Conservation (phyloP, 108 stramenopile species). For the Pseudonitzschia delicatissima region DNA sequence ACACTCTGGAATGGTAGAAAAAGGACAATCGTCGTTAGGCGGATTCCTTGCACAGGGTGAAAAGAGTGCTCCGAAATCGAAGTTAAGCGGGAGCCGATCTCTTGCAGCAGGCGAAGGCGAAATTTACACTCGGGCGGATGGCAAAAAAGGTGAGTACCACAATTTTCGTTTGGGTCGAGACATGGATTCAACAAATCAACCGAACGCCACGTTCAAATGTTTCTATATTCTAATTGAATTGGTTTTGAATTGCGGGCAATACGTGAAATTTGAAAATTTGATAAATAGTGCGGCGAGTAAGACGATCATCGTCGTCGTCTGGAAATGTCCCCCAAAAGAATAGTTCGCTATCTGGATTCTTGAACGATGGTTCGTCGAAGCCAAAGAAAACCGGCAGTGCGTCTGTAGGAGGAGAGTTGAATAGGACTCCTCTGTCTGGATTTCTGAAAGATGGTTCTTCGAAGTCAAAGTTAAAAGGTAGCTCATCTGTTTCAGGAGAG, state of each 20-base stretch:
- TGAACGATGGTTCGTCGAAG: slow-evolving; percentile 11
- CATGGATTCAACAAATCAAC: too few species aligned
- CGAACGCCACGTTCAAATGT: too few species aligned
- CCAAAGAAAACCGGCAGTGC: slow-evolving; percentile 23
- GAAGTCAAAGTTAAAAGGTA: neutral
- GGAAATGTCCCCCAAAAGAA: neutral
- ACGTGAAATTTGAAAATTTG: neutral
- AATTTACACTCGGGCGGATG: slow-evolving; percentile 48
- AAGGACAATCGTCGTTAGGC: neutral
- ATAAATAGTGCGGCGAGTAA: slow-evolving; percentile 7
- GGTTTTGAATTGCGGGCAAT: too few species aligned
- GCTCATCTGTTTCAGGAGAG: too few species aligned
- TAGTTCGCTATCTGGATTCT: slow-evolving; percentile 23
- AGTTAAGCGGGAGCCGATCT: slow-evolving; percentile 11
- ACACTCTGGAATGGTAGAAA: neutral
- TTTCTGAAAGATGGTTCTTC: neutral
- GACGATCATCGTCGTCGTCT: neutral
- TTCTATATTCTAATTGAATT: too few species aligned
- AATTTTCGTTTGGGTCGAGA: neutral
- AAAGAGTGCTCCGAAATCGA: neutral
- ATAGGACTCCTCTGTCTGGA: slow-evolving; percentile 15
- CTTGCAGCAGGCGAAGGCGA: slow-evolving; percentile 33
- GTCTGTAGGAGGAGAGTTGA: slow-evolving; percentile 39
- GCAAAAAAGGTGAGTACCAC: slow-evolving; percentile 34
- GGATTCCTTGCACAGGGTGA: neutral